Conservation (phyloP, 2,329 filamentous ascomycete species). For the Colletotrichum abscissum region DNA sequence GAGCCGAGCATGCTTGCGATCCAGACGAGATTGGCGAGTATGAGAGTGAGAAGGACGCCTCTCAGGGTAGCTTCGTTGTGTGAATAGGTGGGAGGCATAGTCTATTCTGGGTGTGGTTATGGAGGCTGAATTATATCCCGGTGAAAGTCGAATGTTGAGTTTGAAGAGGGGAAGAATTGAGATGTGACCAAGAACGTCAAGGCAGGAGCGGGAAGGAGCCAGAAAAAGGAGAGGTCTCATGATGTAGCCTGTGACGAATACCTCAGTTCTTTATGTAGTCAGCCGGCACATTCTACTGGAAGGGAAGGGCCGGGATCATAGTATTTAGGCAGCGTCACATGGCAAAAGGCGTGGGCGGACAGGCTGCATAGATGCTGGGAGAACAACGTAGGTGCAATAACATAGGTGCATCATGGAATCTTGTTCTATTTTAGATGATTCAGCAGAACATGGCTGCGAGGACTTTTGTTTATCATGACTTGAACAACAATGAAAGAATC, state of each 20-base stretch:
- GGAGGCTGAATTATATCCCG: background rate
- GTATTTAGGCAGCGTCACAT: background rate
- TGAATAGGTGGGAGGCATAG: background rate
- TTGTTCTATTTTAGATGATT: background rate
- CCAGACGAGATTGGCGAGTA: background rate
- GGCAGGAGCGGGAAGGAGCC: background rate
- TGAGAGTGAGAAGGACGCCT: background rate
- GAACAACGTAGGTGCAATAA: background rate
- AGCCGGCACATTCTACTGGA: background rate
- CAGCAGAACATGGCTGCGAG: background rate
- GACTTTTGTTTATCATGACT: slow-evolving; percentile 19
- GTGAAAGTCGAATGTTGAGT: background rate
- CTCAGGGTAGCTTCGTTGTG: background rate
- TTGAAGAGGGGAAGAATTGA: background rate
- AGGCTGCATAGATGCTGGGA: background rate
- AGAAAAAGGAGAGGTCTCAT: background rate
- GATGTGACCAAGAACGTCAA: too few species aligned
- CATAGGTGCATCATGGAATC: background rate
- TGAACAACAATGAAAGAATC: background rate
- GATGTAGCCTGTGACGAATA: background rate
- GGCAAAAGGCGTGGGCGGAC: background rate
- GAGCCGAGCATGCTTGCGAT: background rate
- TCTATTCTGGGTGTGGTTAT: background rate
- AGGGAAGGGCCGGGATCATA: background rate
- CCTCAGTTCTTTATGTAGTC: background rate